Percentiles rank a stretch among this genome's conserved stretches.
Evolutionary conservation across 2,329 filamentous ascomycete species (phyloP).

Genomic region (Cordyceps tenuipes): DNA sequence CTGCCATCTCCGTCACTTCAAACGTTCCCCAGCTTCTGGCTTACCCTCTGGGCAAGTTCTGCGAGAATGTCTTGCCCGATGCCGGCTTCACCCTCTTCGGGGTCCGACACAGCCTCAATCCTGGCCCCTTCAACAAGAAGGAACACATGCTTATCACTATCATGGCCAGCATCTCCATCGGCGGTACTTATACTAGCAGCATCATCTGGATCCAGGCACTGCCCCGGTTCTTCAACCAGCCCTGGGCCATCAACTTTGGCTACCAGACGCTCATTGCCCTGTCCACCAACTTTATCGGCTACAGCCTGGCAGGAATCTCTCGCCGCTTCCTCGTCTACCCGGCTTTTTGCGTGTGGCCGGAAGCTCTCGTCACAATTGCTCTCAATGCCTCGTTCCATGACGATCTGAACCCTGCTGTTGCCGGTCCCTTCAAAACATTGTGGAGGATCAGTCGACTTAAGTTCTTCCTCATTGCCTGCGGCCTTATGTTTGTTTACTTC

Average conservation of each 20-base stretch:
- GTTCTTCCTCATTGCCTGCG: slow-evolving; percentile 36
- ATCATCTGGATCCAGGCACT: slow-evolving; percentile 34
- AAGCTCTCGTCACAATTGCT: slow-evolving; percentile 36
- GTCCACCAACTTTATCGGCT: slow-evolving; percentile 43
- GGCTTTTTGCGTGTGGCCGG: slow-evolving; percentile 42
- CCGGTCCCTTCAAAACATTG: slow-evolving; percentile 23
- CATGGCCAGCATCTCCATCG: slow-evolving; percentile 45
- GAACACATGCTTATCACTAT: slow-evolving; percentile 47
- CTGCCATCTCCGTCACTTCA: slow-evolving; percentile 30
- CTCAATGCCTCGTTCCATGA: slow-evolving; percentile 24
- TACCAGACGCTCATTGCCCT: slow-evolving; percentile 40
- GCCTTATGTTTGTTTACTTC: slow-evolving; percentile 41
- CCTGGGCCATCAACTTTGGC: slow-evolving; percentile 21
- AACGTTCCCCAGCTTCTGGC: slow-evolving; percentile 33
- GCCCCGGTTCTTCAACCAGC: slow-evolving; percentile 15
- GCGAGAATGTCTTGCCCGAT: slow-evolving; percentile 27
- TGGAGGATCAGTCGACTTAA: slow-evolving; percentile 28
- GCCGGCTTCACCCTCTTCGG: slow-evolving; percentile 27
- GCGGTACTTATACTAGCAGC: slow-evolving; percentile 34
- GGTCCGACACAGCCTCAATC: slow-evolving; percentile 34
- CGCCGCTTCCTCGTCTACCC: slow-evolving; percentile 42
- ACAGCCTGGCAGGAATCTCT: slow-evolving; percentile 40
- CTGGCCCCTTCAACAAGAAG: slow-evolving; percentile 44
- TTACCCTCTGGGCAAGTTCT: slow-evolving; percentile 28
- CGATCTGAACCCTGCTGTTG: slow-evolving; percentile 14